These are phyloP conservation scores for Candida namnaoensis DNA, from an alignment of 805 yeast genomes.

Conservation along the genomic window DNA sequence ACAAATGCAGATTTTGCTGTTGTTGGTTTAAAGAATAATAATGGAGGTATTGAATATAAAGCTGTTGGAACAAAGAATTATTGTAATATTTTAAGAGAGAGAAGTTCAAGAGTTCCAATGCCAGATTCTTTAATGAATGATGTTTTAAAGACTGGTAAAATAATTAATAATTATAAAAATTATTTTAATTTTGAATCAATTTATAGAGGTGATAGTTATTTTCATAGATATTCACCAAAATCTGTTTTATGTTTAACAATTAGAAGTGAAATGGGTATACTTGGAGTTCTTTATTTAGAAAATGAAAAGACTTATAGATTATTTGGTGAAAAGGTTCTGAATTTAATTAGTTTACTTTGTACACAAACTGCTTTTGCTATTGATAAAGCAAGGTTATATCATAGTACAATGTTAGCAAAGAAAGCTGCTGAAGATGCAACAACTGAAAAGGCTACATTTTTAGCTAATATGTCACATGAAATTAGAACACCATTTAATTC, in stretches of 20 bases:
- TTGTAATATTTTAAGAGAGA: constrained; percentile 26
- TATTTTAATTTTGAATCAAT: constrained; percentile 22
- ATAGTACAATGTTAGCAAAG: constrained; percentile 54
- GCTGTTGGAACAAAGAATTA: constrained; percentile 21
- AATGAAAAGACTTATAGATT: constrained; percentile 16
- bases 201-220: constrained; percentile 32
- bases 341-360: constrained; percentile 32
- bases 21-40: constrained; percentile 20
- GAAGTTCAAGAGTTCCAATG: constrained; percentile 30
- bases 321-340: constrained; percentile 26
- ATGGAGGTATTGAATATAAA: constrained; percentile 20
- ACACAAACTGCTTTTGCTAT: constrained; percentile 46
- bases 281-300: constrained; percentile 41
- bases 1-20: constrained; percentile 28
- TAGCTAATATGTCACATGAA: constrained; percentile 83
- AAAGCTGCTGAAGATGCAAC: constrained; percentile 89
- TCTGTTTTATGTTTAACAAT: constrained; percentile 38
- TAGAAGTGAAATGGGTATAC: constrained; percentile 27
- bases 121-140: constrained; percentile 32
- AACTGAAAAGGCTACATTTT: constrained; percentile 76
- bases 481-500: constrained; percentile 89
- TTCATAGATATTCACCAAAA: constrained; percentile 21
- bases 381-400: constrained; percentile 35
- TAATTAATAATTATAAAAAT: constrained; percentile 28
- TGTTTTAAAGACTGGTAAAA: constrained; percentile 27